Conservation (phyloP, 2,329 filamentous ascomycete species). For the Apiospora phragmitis region DNA sequence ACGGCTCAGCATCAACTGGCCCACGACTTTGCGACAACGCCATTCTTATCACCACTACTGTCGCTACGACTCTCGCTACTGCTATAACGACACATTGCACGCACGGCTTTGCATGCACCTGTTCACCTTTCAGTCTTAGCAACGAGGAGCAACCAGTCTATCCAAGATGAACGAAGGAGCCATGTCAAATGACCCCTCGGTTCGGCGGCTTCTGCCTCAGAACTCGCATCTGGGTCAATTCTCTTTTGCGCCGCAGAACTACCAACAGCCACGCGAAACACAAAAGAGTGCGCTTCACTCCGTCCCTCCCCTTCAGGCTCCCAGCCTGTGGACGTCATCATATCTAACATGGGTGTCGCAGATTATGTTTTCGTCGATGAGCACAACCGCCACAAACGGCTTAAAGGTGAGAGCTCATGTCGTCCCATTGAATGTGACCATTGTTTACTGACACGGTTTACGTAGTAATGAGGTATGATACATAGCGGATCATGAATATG, state of each 20-base stretch:
- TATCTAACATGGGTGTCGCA: conserved; percentile 38
- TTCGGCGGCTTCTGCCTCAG: conserved; percentile 65
- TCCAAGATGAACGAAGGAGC: conserved; percentile 9
- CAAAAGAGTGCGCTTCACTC: conserved; percentile 71
- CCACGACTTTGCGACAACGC: not conserved
- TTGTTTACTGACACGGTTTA: not conserved
- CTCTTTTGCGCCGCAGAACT: conserved; percentile 67
- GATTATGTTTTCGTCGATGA: conserved; percentile 99
- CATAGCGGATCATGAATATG: not conserved
- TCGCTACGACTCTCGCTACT: not conserved
- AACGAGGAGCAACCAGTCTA: not conserved
- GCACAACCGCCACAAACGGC: conserved; percentile 94
- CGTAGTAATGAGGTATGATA: conserved; percentile 12
- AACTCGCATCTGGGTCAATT: conserved; percentile 73
- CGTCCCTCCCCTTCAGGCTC: conserved; percentile 18
- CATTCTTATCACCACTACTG: not conserved
- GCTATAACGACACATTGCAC: not conserved
- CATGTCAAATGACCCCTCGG: conserved; percentile 65
- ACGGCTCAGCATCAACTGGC: not conserved
- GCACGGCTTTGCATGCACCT: not conserved
- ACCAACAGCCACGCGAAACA: conserved; percentile 66
- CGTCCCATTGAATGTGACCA: conserved; percentile 6
- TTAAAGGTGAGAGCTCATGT: conserved; percentile 69
- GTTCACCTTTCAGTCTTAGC: not conserved
- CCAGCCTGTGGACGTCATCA: conserved; percentile 11